Conservation (phyloP, 495 filamentous ascomycete species). For the Podospora tetraspora region DNA sequence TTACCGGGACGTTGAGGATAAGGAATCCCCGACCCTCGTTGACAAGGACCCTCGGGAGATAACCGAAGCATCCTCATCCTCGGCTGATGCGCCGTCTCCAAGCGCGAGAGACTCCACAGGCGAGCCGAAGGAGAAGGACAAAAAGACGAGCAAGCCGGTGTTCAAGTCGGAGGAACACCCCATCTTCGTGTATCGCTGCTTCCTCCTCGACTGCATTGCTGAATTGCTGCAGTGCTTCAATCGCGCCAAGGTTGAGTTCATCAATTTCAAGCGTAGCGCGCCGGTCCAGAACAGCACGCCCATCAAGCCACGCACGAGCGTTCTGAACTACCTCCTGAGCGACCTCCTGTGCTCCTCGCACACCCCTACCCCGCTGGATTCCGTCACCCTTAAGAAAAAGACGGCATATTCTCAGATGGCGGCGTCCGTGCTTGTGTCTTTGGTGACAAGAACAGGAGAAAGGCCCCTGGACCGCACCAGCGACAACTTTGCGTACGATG, state of each 20-base stretch:
- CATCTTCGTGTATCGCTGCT: slow-evolving; percentile 93
- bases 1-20: slow-evolving; percentile 87
- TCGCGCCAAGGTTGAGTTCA: slow-evolving; percentile 93
- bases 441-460: slow-evolving; percentile 85
- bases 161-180: slow-evolving; percentile 93
- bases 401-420: slow-evolving; percentile 77
- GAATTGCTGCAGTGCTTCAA: slow-evolving; percentile 93
- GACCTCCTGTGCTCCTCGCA: slow-evolving; percentile 75
- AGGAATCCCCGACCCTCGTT: slow-evolving; percentile 47
- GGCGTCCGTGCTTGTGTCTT: slow-evolving; percentile 73
- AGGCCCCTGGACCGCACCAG: slow-evolving; percentile 46
- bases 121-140: slow-evolving; percentile 43
- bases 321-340: slow-evolving; percentile 89
- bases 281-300: slow-evolving; percentile 75
- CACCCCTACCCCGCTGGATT: slow-evolving; percentile 63
- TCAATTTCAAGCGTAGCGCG: slow-evolving; percentile 91
- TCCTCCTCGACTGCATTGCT: slow-evolving; percentile 86
- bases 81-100: slow-evolving; percentile 23
- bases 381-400: slow-evolving; percentile 74
- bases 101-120: slow-evolving; percentile 20
- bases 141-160: slow-evolving; percentile 65
- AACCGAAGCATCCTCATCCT: slow-evolving; percentile 17
- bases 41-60: slow-evolving; percentile 46
- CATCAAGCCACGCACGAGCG: slow-evolving; percentile 86
- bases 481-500: slow-evolving; percentile 58